These are phyloP conservation scores for Stipa capillata DNA, from an alignment of 176 grass and related monocot species.

Conservation along the genomic window DNA sequence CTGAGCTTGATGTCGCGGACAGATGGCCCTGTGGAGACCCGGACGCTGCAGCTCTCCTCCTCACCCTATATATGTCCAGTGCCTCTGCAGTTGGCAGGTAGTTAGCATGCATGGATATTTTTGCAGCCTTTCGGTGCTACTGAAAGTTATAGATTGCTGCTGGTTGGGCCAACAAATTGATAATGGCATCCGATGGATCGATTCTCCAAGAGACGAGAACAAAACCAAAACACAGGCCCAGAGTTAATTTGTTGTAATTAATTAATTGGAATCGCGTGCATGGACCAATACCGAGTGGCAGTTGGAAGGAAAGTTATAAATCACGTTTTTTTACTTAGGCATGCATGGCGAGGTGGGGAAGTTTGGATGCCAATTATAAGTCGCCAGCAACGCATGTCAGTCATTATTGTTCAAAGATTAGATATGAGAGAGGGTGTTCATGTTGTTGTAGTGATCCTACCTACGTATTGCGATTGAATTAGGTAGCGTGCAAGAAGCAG, in stretches of 20 bases:
- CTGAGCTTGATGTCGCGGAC: too few relatives aligned
- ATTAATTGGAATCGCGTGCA: neutral
- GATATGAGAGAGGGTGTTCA: too few relatives aligned
- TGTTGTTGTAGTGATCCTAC: too few relatives aligned
- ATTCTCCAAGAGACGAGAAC: neutral
- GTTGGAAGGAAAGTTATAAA: neutral
- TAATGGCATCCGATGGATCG: neutral
- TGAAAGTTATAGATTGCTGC: neutral
- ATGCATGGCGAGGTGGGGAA: slow-evolving; percentile 38
- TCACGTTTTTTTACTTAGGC: slow-evolving; percentile 18
- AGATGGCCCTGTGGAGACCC: too few relatives aligned
- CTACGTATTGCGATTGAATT: neutral
- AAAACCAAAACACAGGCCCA: neutral
- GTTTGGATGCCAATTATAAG: slow-evolving; percentile 25
- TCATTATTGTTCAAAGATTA: neutral
- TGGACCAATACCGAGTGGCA: neutral
- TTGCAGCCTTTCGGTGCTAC: neutral
- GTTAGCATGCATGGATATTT: neutral
- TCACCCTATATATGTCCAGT: too few relatives aligned
- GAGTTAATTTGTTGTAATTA: neutral
- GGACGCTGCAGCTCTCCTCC: too few relatives aligned
- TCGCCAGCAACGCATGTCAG: neutral
- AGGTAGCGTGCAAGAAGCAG: slow-evolving; percentile 2
- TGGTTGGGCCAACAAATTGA: neutral
- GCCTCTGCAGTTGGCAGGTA: too few relatives aligned